Evolutionary conservation across 2,329 filamentous ascomycete genomes (phyloP).

Genomic region (Xylariaceae sp.): DNA sequence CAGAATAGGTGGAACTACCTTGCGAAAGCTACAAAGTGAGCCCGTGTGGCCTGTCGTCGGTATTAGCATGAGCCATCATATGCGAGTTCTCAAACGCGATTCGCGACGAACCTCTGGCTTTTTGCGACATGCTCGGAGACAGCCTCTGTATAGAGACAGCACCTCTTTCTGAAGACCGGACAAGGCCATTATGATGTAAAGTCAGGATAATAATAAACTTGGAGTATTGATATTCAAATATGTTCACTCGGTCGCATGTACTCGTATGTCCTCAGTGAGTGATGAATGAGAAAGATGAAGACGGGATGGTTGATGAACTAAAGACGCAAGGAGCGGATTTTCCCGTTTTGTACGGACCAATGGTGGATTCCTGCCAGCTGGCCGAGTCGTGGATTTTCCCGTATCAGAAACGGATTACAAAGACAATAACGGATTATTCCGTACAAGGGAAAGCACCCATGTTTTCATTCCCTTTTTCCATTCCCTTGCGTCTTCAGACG

Average conservation of each 20-base stretch:
- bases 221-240: not conserved
- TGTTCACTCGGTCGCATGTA: not conserved
- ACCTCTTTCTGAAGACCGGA: slow-evolving; percentile 92
- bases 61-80: not conserved
- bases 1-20: slow-evolving; percentile 40
- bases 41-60: slow-evolving; percentile 44
- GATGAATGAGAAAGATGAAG: no score
- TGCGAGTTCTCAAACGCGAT: slow-evolving; percentile 9
- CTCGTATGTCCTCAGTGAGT: no score
- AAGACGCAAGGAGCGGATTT: no score
- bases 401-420: no score
- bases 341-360: no score
- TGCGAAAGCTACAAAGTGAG: slow-evolving; percentile 59
- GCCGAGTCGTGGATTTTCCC: no score
- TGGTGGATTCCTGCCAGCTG: no score
- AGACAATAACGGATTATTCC: no score
- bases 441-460: no score
- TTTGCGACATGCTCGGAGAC: slow-evolving; percentile 71
- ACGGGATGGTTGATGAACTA: no score
- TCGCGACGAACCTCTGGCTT: slow-evolving; percentile 63
- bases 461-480: no score
- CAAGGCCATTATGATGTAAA: slow-evolving; percentile 45
- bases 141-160: slow-evolving; percentile 77
- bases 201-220: not conserved
- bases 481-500: no score